Percentiles rank a stretch among this genome's conserved stretches.
These are phyloP conservation scores for Choiromyces venosus DNA, from an alignment of 495 filamentous ascomycete species.

Conservation along the genomic window DNA sequence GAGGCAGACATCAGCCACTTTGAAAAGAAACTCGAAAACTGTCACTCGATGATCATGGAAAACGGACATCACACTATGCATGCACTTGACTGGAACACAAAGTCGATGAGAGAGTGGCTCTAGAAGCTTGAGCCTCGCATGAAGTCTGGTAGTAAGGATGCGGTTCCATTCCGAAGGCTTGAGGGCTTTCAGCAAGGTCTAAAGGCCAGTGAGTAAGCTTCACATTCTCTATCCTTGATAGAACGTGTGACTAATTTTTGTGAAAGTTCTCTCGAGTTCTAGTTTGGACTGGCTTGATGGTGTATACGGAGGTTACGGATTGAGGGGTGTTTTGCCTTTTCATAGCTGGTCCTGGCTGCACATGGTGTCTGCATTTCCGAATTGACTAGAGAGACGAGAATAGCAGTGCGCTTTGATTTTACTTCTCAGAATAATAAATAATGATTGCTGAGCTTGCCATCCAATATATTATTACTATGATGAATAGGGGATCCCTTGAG, in stretches of 20 bases:
- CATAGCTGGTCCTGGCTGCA: too few relatives aligned
- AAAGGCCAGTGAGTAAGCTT: conserved; percentile 9
- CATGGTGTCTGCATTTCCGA: too few relatives aligned
- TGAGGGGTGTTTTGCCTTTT: conserved; percentile 1
- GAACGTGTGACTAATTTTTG: conserved; percentile 1
- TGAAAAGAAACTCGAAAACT: conserved; percentile 10
- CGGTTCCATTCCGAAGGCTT: conserved; percentile 5
- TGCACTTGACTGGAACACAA: conserved; percentile 5
- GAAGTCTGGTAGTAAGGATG: conserved; percentile 1
- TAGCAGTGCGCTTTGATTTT: too few relatives aligned
- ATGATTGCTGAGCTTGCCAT: too few relatives aligned
- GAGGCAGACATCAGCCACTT: neutral
- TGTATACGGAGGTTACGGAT: conserved; percentile 1
- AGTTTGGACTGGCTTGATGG: too few relatives aligned
- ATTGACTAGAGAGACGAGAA: too few relatives aligned
- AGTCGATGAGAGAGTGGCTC: too few relatives aligned
- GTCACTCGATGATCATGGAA: conserved; percentile 3
- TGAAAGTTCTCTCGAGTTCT: neutral
- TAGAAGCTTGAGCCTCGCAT: conserved; percentile 2
- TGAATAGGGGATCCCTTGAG: too few relatives aligned
- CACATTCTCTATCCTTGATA: conserved; percentile 6
- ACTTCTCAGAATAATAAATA: too few relatives aligned
- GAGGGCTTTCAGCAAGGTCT: too few relatives aligned
- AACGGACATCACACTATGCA: too few relatives aligned
- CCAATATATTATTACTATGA: too few relatives aligned